phyloP scores from a whole-genome alignment of 2,329 filamentous ascomycete genomes.

The Arthrobotrys pseudoclavata region DNA sequence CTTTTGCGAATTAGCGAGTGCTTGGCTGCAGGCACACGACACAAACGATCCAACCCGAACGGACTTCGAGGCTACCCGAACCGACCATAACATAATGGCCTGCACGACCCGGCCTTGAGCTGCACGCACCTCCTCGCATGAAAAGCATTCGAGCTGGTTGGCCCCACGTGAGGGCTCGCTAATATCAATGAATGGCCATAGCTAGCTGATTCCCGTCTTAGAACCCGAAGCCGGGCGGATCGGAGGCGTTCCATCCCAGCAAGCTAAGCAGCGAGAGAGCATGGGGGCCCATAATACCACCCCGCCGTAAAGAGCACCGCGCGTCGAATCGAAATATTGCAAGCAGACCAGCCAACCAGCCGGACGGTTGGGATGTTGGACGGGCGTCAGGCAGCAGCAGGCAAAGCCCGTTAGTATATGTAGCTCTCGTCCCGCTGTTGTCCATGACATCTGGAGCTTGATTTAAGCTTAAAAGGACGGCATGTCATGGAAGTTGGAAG shows the following conservation, averaged over 20 bases:
- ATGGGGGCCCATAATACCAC: slow-evolving; percentile 46
- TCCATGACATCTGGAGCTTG: slow-evolving; percentile 50
- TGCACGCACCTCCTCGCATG: slow-evolving; percentile 7
- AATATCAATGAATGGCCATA: slow-evolving; percentile 8
- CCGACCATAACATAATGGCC: no score
- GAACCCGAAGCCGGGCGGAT: slow-evolving; percentile 55
- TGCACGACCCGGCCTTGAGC: no score
- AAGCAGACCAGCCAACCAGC: slow-evolving; percentile 36
- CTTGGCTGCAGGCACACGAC: not conserved
- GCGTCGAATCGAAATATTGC: slow-evolving; percentile 59
- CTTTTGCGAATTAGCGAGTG: not conserved
- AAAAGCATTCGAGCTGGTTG: slow-evolving; percentile 20
- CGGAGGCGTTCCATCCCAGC: slow-evolving; percentile 59
- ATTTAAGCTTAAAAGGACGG: slow-evolving; percentile 61
- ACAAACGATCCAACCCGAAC: not conserved
- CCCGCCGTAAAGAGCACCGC: slow-evolving; percentile 44
- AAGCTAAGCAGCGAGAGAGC: slow-evolving; percentile 39
- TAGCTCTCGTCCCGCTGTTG: slow-evolving; percentile 59
- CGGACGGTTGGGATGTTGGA: slow-evolving; percentile 57
- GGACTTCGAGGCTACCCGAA: no score
- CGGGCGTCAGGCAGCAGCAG: slow-evolving; percentile 60
- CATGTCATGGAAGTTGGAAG: slow-evolving; percentile 30
- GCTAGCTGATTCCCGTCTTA: slow-evolving; percentile 7
- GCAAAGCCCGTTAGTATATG: slow-evolving; percentile 61
- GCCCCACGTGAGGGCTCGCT: slow-evolving; percentile 16